Percentiles rank a stretch among this genome's conserved stretches.
phyloP scores from a whole-genome alignment of 768 basidiomycete genomes.

The Rhodotorula paludigena region DNA sequence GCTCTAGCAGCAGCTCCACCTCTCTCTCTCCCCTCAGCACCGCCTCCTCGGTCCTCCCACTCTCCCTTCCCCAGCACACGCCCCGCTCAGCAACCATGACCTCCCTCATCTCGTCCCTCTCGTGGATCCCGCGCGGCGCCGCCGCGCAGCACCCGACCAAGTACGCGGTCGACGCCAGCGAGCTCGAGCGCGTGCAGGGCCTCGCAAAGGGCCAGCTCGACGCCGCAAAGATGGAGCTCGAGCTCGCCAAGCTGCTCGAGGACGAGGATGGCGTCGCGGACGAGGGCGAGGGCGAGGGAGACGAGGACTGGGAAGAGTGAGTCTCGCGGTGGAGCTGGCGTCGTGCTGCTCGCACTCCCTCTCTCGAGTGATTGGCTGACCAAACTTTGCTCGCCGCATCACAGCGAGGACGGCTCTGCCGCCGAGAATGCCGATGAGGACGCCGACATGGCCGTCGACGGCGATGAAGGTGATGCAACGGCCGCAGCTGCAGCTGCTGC shows the following conservation, averaged over 20 bases:
- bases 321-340: too few species aligned
- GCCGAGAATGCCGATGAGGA: background rate
- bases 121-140: constrained; percentile 63
- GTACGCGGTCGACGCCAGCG: constrained; percentile 84
- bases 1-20: too few species aligned
- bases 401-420: background rate
- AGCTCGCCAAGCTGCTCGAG: constrained; percentile 71
- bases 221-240: constrained; percentile 78
- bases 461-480: constrained; percentile 53
- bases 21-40: background rate
- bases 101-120: constrained; percentile 38
- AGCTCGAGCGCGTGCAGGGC: constrained; percentile 80
- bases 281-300: constrained; percentile 54
- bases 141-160: constrained; percentile 69
- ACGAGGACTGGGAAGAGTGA: constrained; percentile 79
- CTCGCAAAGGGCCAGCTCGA: constrained; percentile 83
- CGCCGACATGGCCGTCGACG: constrained; percentile 47
- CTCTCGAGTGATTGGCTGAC: background rate
- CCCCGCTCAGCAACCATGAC: constrained; percentile 12
- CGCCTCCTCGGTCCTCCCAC: background rate
- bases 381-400: background rate
- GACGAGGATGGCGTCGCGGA: constrained; percentile 51
- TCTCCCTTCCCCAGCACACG: background rate
- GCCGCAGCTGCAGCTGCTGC: constrained; percentile 40
- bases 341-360: constrained; percentile 40